These are phyloP conservation scores for Gaeumannomyces sp. DNA, from an alignment of 2,329 filamentous ascomycete genomes.

Conservation along the genomic window DNA sequence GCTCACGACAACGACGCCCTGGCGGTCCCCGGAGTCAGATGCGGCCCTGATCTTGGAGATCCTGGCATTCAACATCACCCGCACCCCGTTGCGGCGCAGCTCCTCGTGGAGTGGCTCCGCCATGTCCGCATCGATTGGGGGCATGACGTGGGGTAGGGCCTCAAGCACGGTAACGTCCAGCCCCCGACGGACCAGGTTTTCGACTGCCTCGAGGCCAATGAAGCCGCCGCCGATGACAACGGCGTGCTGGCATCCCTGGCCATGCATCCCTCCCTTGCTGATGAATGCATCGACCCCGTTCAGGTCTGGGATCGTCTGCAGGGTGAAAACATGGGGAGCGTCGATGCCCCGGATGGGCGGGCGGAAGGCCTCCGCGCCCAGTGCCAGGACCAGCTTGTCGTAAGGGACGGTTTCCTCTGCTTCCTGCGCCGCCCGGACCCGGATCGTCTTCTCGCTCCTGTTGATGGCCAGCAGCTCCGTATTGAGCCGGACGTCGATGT, in stretches of 20 bases:
- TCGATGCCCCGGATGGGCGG: constrained; percentile 18
- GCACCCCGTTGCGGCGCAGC: constrained; percentile 16
- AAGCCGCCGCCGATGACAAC: constrained; percentile 22
- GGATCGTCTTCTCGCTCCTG: constrained; percentile 11
- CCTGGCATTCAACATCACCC: constrained; percentile 10
- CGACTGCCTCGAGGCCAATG: constrained; percentile 23
- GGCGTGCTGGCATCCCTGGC: constrained; percentile 12
- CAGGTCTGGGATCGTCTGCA: constrained; percentile 22
- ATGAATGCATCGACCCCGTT: constrained; percentile 16
- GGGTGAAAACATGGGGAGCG: constrained; percentile 18
- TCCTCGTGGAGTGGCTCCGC: constrained; percentile 18
- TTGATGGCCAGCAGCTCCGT: constrained; percentile 20
- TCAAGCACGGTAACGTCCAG: constrained; percentile 21
- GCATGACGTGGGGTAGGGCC: constrained; percentile 15
- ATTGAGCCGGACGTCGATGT: constrained; percentile 19
- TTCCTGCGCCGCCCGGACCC: constrained; percentile 4
- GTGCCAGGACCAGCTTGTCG: constrained; percentile 20
- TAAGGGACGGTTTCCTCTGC: constrained; percentile 13
- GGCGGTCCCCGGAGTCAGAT: not conserved
- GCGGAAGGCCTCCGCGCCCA: constrained; percentile 18
- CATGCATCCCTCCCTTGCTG: not conserved
- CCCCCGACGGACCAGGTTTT: constrained; percentile 17
- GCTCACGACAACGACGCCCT: not conserved
- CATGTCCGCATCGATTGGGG: constrained; percentile 20
- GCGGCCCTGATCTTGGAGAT: not conserved